A percentile compares a stretch with the other conserved stretches of the same genome.
phyloP scores from a whole-genome alignment of 176 grass and related monocot genomes.

The Cenchrus fungigraminus region DNA sequence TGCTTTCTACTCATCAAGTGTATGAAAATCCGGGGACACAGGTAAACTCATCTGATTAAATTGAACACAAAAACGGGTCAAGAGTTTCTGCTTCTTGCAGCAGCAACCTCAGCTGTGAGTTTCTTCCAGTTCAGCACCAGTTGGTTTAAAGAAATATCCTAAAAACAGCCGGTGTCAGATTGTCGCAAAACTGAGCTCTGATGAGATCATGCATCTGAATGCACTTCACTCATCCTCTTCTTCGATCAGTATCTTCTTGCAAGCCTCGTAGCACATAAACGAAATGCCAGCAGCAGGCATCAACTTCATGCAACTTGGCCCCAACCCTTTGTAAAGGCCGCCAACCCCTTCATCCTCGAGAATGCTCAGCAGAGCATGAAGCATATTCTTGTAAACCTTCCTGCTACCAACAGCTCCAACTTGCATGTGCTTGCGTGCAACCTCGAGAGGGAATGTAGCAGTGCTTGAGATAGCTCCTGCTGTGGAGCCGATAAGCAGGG shows the following conservation, averaged over 20 bases:
- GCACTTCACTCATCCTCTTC: slow-evolving; percentile 41
- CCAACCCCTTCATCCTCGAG: slow-evolving; percentile 81
- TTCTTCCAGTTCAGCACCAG: slow-evolving; percentile 18
- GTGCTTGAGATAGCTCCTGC: slow-evolving; percentile 86
- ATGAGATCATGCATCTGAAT: background rate
- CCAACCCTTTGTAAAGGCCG: slow-evolving; percentile 80
- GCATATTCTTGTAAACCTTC: slow-evolving; percentile 89
- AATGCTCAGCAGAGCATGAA: slow-evolving; percentile 85
- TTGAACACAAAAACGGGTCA: background rate
- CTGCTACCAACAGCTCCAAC: slow-evolving; percentile 71
- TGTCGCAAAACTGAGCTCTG: slow-evolving; percentile 21
- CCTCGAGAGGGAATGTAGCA: slow-evolving; percentile 85
- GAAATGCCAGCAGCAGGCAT: slow-evolving; percentile 94
- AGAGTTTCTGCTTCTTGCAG: background rate
- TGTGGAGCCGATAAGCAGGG: slow-evolving; percentile 72
- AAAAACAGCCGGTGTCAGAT: background rate
- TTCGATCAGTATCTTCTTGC: slow-evolving; percentile 89
- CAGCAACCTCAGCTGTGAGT: background rate
- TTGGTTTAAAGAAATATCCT: background rate
- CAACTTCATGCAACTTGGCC: slow-evolving; percentile 82
- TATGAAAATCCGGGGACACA: slow-evolving; percentile 1
- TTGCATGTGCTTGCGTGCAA: slow-evolving; percentile 93
- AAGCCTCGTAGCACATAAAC: slow-evolving; percentile 95
- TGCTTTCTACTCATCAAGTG: background rate
- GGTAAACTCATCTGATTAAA: slow-evolving; percentile 3